Percentiles rank a stretch among this genome's conserved stretches.
Conservation (phyloP, 192 early-diverging fungal genomes). For the Funneliformis geosporum region DNA sequence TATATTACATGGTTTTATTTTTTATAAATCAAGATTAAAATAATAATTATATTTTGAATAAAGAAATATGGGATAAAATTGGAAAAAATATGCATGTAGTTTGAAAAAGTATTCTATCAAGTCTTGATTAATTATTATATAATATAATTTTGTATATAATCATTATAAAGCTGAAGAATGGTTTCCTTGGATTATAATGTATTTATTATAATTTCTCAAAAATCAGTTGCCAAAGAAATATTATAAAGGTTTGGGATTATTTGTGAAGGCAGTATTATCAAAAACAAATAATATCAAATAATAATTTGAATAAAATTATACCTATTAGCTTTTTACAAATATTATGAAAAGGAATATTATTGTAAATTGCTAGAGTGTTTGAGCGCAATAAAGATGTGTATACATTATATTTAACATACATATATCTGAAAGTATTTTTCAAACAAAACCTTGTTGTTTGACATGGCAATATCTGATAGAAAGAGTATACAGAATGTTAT, state of each 20-base stretch:
- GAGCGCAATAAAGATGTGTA: background rate
- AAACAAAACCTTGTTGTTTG: background rate
- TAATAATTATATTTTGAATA: background rate
- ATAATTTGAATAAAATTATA: constrained; percentile 11
- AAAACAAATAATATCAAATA: background rate
- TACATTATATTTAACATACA: background rate
- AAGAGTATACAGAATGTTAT: background rate
- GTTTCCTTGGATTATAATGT: background rate
- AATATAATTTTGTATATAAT: constrained; percentile 1
- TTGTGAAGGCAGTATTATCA: background rate
- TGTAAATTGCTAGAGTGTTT: background rate
- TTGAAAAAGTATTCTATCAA: background rate
- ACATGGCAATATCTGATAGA: background rate
- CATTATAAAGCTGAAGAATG: constrained; percentile 4
- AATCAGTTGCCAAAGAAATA: background rate
- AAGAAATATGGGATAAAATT: background rate
- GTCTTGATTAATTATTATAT: background rate
- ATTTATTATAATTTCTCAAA: background rate
- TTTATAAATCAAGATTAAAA: background rate
- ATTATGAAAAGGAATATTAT: constrained; percentile 4
- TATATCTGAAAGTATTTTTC: background rate
- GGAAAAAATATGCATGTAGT: background rate
- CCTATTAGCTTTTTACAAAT: background rate
- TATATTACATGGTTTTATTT: background rate
- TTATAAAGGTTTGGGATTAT: background rate